Evolutionary conservation across 2,329 filamentous ascomycete species (phyloP).

Genomic region (Penicillium verrucosum): DNA sequence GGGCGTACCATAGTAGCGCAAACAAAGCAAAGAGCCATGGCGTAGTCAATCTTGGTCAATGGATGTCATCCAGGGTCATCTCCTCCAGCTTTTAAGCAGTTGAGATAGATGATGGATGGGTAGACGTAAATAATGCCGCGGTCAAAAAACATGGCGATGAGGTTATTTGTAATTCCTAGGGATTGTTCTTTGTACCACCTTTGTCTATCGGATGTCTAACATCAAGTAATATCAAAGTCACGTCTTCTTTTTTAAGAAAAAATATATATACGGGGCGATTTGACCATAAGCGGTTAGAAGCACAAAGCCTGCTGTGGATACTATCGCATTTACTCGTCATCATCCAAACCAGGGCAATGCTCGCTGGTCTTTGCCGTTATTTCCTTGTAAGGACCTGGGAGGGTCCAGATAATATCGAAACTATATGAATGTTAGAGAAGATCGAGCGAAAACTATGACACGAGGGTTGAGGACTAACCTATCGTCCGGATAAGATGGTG

Average conservation of each 20-base stretch:
- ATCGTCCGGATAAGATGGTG: slow-evolving; percentile 51
- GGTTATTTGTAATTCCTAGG: neutral
- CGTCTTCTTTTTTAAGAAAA: neutral
- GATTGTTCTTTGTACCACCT: neutral
- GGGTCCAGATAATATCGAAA: slow-evolving; percentile 58
- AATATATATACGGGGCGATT: neutral
- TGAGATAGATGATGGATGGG: no score
- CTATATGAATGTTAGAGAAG: slow-evolving; percentile 5
- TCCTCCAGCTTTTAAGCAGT: no score
- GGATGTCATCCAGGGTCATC: no score
- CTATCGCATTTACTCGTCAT: slow-evolving; percentile 1
- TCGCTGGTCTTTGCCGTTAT: slow-evolving; percentile 51
- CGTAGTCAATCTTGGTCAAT: no score
- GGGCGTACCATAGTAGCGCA: no score
- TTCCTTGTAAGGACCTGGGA: slow-evolving; percentile 49
- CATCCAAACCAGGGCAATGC: slow-evolving; percentile 54
- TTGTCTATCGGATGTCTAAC: no score
- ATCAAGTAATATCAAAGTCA: neutral
- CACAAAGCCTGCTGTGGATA: no score
- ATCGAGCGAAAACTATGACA: neutral
- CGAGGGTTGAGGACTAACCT: slow-evolving; percentile 30
- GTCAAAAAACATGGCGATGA: neutral
- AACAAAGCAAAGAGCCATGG: no score
- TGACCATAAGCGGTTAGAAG: neutral
- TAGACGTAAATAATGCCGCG: neutral